phyloP scores from a whole-genome alignment of 768 basidiomycete genomes.

The Hygrocybe punicea region DNA sequence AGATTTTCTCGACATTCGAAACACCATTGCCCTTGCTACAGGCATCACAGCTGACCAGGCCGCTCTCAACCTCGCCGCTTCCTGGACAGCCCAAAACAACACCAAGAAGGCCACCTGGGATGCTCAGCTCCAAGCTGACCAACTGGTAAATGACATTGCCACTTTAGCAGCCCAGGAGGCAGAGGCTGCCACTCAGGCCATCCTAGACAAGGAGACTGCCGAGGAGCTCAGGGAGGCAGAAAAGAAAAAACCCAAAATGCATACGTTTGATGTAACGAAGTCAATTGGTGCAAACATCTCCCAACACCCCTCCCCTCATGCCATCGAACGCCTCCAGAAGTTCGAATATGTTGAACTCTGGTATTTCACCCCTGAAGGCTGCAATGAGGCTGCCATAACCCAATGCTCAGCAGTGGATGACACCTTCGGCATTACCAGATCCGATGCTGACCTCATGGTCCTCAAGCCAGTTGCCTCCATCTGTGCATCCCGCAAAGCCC shows the following conservation, averaged over 20 bases:
- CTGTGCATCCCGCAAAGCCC: constrained; percentile 13
- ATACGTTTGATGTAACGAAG: not conserved
- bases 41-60: not conserved
- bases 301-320: constrained; percentile 9
- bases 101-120: not conserved
- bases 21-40: not conserved
- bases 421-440: constrained; percentile 10
- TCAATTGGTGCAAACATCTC: not conserved
- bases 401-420: constrained; percentile 5
- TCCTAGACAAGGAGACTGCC: not conserved
- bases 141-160: not conserved
- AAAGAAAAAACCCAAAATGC: not conserved
- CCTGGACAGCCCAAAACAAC: not conserved
- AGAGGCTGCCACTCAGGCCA: not conserved
- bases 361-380: constrained; percentile 12
- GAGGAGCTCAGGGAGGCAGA: not conserved
- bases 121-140: not conserved
- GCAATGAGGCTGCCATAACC: not conserved
- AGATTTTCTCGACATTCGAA: not conserved
- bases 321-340: constrained; percentile 9
- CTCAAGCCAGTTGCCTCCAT: constrained; percentile 12
- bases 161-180: not conserved
- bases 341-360: constrained; percentile 14
- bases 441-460: constrained; percentile 6
- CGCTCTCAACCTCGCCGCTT: not conserved